Base-by-base conservation (phyloP, 2,329 filamentous ascomycete genomes). In the Beauveria sp. region DNA sequence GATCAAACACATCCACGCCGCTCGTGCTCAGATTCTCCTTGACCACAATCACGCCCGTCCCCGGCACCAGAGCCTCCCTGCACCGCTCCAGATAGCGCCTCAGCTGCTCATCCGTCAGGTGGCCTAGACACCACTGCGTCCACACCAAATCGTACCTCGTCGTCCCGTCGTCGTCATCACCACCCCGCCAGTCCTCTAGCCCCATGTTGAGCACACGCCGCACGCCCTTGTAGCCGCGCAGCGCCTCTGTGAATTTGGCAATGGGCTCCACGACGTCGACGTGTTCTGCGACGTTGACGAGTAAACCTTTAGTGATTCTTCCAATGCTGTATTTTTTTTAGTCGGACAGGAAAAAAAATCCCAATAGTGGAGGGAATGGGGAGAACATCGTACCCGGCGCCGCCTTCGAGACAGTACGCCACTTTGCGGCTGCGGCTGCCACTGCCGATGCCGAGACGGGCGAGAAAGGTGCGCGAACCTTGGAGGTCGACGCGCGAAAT, bases 231-330 rank as follows among this genome's bases (percentile, higher is more conserved):
- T 80, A 81, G 1, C 78, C 81, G 3, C 74, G 69, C 1, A 96
- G 75, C 22, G 79, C 76, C 16, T 81, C 79, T 1, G 91, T 92
- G 74, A 97, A 96, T 70, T 92, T 91, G 67, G 80, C 78, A 22
- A 96, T 84, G 0, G 93, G 93, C 77, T 97, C 93, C 38, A 97
- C 85, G 24, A 96, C 80, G 71, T 97, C 93, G 7, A 96, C 87
- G 2, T 80, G 76, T 18, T 84, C 77, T n/a, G 88, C 86, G 1
- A 93, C 77, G 26, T 84, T 78, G 30, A 87, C 75, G n/a, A 97
- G 78, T 4, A 97, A 80, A 0, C 89, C 89, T 62, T 88, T 81
- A 0, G 91, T 96, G 63, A 97, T 83, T 47, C 93, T 81, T 0
- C 93, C 93, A 62, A 96, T 96, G 0, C 93, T 86, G 65, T 60